These are phyloP conservation scores for Sphenostylis stenocarpa DNA, from an alignment of 306 rosid species.

Conservation along the genomic window DNA sequence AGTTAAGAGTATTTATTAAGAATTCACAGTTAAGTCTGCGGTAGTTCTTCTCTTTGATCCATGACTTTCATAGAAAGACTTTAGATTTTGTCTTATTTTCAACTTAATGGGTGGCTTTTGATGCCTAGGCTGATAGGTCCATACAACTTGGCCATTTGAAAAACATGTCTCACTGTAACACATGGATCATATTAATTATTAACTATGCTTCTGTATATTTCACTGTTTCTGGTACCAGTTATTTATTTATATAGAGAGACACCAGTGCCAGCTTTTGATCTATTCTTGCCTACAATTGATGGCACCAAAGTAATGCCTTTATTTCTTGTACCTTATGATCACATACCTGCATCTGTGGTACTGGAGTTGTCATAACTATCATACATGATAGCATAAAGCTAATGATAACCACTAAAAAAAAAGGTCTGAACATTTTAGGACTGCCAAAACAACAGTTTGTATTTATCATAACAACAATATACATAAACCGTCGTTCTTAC, in stretches of 20 bases:
- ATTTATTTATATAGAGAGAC: not conserved
- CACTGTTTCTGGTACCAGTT: not conserved
- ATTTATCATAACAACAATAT: slow-evolving; percentile 34
- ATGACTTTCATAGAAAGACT: not conserved
- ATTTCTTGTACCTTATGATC: slow-evolving; percentile 4
- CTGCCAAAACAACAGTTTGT: slow-evolving; percentile 21
- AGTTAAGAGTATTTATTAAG: not conserved
- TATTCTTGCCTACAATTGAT: slow-evolving; percentile 21
- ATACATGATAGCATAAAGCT: not conserved
- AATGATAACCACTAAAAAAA: not conserved
- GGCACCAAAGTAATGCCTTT: not conserved
- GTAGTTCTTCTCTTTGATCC: not conserved
- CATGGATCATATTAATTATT: slow-evolving; percentile 8
- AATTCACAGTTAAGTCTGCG: not conserved
- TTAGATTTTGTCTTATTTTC: not conserved
- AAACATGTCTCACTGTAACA: not conserved
- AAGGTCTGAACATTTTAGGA: not conserved
- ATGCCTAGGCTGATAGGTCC: not conserved
- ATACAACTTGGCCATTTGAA: not conserved
- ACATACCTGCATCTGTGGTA: slow-evolving; percentile 23
- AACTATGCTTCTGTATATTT: not conserved
- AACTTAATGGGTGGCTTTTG: not conserved
- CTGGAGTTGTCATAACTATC: slow-evolving; percentile 11
- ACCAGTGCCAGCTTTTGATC: slow-evolving; percentile 24
- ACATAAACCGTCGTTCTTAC: slow-evolving; percentile 28